Base-by-base conservation (phyloP, 257 asterid genomes). In the Nicotiana paniculata region DNA sequence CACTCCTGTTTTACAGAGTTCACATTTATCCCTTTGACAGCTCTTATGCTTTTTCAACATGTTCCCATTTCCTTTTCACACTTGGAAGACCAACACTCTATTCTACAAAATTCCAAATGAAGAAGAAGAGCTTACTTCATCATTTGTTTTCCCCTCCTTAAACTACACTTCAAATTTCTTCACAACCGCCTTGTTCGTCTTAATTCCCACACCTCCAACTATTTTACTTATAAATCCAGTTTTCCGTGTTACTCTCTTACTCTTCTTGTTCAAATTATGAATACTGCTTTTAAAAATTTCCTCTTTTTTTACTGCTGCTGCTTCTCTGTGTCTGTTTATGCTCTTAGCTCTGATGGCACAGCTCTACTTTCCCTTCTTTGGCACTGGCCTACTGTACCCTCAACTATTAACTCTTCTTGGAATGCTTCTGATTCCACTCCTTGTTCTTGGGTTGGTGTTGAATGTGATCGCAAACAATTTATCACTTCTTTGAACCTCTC, bases 381-480 rank as follows among this genome's bases (percentile, higher is more conserved):
- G 81, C 93, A 87, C 69, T 95, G 97, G 96, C 74, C 86, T 9
- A 64, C 77, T 32, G 90, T 87, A 77, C 97, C 97, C 85, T 67
- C 92, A 13, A 28, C 86, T 81, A 80, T 93, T 61, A 85, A 82
- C 65, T 62, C 21, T 76, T 91, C 86, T 89, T 95, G 99, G 98
- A 93, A 92, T 88, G 91, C 91, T 83, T 95, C 98, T 68, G 86
- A 87, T 87, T 46, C 95, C 85, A 89, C 91, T 54, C 97, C 97
- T 54, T 95, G 99, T 84, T 91, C 93, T 1, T 95, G 99, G 99
- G 8, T 76, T 61, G 97, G 99, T 3, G 93, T 95, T 4, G 84
- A 77, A n/a, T 95, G 99, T 80, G 88, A 85, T 84, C 80, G 43
- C 57, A 54, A 75, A 72, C 53, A 78, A 17, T 24, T 67, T 64